Evolutionary conservation across 2,329 filamentous ascomycete species (phyloP).

Genomic region (Apiospora marii): DNA sequence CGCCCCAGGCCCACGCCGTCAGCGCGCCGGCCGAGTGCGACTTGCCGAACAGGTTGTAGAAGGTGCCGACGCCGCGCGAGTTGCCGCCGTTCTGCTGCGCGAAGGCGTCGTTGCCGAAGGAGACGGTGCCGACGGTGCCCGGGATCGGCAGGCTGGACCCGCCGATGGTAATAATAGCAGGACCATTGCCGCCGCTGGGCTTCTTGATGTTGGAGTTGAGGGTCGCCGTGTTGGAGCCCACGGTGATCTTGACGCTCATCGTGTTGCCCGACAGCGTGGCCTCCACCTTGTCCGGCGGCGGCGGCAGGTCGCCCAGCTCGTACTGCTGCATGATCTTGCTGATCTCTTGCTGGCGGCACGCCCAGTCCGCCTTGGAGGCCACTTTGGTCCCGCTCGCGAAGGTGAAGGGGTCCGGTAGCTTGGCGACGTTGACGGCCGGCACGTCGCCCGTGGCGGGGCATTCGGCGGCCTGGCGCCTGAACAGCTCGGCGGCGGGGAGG

Average conservation of each 20-base stretch:
- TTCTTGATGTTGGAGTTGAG: slow-evolving; percentile 53
- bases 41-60: slow-evolving; percentile 66
- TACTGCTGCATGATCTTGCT: slow-evolving; percentile 57
- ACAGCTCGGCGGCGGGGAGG: slow-evolving; percentile 45
- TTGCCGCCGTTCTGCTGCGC: slow-evolving; percentile 54
- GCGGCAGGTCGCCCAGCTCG: slow-evolving; percentile 58
- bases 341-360: slow-evolving; percentile 58
- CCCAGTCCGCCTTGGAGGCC: slow-evolving; percentile 54
- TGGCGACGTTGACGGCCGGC: slow-evolving; percentile 46
- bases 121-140: slow-evolving; percentile 61
- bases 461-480: slow-evolving; percentile 45
- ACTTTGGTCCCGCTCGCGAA: slow-evolving; percentile 52
- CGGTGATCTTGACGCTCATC: slow-evolving; percentile 54
- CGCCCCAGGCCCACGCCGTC: slow-evolving; percentile 70
- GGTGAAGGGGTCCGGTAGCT: slow-evolving; percentile 58
- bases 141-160: slow-evolving; percentile 63
- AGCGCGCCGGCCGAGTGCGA: slow-evolving; percentile 63
- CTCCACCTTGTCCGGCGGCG: slow-evolving; percentile 54
- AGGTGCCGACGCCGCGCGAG: slow-evolving; percentile 64
- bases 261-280: slow-evolving; percentile 52
- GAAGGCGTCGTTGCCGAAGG: slow-evolving; percentile 66
- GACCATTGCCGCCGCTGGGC: slow-evolving; percentile 48
- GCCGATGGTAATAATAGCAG: slow-evolving; percentile 66
- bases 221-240: slow-evolving; percentile 53
- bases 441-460: slow-evolving; percentile 46